Base-by-base conservation (phyloP, 1,284 basidiomycete species). In the Microstroma glucosiphilum region DNA sequence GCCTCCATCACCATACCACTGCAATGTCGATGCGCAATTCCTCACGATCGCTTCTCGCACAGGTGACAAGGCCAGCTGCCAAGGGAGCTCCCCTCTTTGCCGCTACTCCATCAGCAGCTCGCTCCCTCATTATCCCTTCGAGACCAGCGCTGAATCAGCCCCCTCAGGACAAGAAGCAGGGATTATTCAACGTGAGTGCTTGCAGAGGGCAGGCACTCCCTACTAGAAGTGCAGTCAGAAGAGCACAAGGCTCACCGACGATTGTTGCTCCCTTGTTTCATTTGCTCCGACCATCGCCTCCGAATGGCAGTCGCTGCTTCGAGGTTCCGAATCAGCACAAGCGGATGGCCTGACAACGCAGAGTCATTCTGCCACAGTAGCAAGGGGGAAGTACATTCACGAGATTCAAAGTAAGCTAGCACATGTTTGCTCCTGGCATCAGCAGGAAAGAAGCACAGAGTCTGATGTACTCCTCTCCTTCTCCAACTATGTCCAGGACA, bases 381-480 rank as follows among this genome's bases (percentile, higher is more conserved):
- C 67, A 0, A 62, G 73, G 19, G 72, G 72, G 41, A 74, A 73
- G 54, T 73, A 71, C 62, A 69, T 78, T 21, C 75, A 76, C 65
- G 76, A 78, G 60, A 76, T 78, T 40, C 69, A 70, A 56, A 69
- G 73, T 68, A 21, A 15, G 65, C 59, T 1, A 1, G 0, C 17
- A 12, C 23, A 13, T 19, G n/a, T n/a, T n/a, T n/a, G n/a, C n/a
- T n/a, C n/a, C n/a, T n/a, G n/a, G n/a, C n/a, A n/a, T n/a, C n/a
- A n/a, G n/a, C n/a, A n/a, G n/a, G n/a, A n/a, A n/a, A n/a, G n/a
- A n/a, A n/a, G 43, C 43, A 17, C 21, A 21, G 30, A 1, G 46
- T 60, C 23, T 37, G 19, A 30, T n/a, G 48, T n/a, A 21, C 8
- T 46, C 58, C 7, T 19, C 23, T 17, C 6, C 58, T 25, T 2